Evolutionary conservation across 2,329 filamentous ascomycete species (phyloP).

Genomic region (Alternaria sp.): DNA sequence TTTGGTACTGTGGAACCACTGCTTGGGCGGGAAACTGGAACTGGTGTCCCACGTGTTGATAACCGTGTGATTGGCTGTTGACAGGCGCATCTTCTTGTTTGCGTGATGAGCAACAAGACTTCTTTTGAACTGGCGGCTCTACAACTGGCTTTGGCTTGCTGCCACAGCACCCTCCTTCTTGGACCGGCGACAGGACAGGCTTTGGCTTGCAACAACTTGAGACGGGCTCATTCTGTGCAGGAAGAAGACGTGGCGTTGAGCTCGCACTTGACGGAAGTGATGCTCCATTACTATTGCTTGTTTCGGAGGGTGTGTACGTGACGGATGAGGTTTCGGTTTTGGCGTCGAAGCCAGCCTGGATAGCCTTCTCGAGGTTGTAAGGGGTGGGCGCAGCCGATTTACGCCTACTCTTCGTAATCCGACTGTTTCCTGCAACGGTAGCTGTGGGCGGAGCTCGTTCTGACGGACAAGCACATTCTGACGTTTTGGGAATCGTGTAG

Average conservation of each 20-base stretch:
- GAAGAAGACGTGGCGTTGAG: constrained; percentile 47
- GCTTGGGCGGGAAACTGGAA: constrained; percentile 36
- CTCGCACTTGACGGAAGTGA: constrained; percentile 49
- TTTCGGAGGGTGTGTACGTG: constrained; percentile 45
- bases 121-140: constrained; percentile 23
- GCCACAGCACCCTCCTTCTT: constrained; percentile 42
- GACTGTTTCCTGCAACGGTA: constrained; percentile 33
- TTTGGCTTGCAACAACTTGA: constrained; percentile 49
- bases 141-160: constrained; percentile 33
- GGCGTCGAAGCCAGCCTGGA: constrained; percentile 43
- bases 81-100: constrained; percentile 17
- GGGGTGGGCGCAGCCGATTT: constrained; percentile 43
- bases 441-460: constrained; percentile 37
- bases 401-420: constrained; percentile 46
- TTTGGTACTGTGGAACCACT: constrained; percentile 31
- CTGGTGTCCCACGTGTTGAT: constrained; percentile 25
- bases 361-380: constrained; percentile 44
- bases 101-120: constrained; percentile 46
- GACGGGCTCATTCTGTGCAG: constrained; percentile 35
- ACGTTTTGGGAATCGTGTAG: constrained; percentile 55
- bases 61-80: constrained; percentile 15
- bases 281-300: constrained; percentile 43
- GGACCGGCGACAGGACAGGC: constrained; percentile 20
- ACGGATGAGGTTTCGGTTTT: constrained; percentile 46
- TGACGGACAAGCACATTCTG: constrained; percentile 50